Percentiles rank a stretch among this genome's conserved stretches.
Conservation (phyloP, 1,284 basidiomycete genomes). For the Coriolopsis trogii region DNA sequence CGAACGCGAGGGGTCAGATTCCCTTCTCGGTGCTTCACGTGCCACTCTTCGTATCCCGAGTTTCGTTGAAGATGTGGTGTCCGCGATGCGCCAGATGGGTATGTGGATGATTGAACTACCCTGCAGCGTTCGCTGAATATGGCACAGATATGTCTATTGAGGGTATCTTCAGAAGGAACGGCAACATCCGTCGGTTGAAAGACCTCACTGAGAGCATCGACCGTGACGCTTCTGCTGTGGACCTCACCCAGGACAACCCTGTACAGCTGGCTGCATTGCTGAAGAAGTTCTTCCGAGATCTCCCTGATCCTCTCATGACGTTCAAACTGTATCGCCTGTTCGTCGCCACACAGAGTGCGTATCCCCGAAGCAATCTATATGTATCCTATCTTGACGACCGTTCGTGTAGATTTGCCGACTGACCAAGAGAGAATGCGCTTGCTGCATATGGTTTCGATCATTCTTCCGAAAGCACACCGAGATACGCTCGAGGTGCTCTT, state of each 20-base stretch:
- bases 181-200: slow-evolving; percentile 93
- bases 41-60: slow-evolving; percentile 89
- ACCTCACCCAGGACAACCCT: slow-evolving; percentile 93
- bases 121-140: background rate
- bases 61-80: slow-evolving; percentile 97
- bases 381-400: slow-evolving; percentile 5
- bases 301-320: slow-evolving; percentile 96
- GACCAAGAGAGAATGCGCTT: slow-evolving; percentile 83
- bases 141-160: slow-evolving; percentile 93
- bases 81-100: slow-evolving; percentile 99
- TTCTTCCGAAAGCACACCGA: slow-evolving; percentile 92
- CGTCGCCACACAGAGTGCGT: slow-evolving; percentile 86
- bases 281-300: slow-evolving; percentile 96
- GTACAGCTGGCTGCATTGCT: slow-evolving; percentile 96
- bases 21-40: slow-evolving; percentile 87
- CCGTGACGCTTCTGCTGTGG: slow-evolving; percentile 88
- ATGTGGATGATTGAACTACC: slow-evolving; percentile 36
- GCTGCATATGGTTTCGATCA: slow-evolving; percentile 85
- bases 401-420: slow-evolving; percentile 64
- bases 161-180: slow-evolving; percentile 98
- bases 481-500: slow-evolving; percentile 98
- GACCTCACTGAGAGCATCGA: slow-evolving; percentile 93
- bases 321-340: slow-evolving; percentile 92
- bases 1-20: slow-evolving; percentile 95
- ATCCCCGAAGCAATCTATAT: background rate